A percentile compares a stretch with the other conserved stretches of the same genome.
Evolutionary conservation across 1,284 basidiomycete species (phyloP).

Genomic region (Ganoderma lucidum): DNA sequence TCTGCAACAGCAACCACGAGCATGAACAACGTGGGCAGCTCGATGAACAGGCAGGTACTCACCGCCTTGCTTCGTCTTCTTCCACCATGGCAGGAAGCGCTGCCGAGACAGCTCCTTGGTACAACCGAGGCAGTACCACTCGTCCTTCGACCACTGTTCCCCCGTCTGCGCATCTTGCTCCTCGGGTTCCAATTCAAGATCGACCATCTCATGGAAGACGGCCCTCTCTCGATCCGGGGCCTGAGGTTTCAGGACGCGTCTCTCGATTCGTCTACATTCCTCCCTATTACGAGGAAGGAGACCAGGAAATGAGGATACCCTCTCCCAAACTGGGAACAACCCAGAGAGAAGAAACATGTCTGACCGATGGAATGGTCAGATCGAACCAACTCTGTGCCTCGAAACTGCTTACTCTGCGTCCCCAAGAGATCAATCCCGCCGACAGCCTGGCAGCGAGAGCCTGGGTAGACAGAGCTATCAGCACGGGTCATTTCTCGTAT

Average conservation of each 20-base stretch:
- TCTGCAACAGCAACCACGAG: constrained; percentile 17
- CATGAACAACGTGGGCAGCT: neutral
- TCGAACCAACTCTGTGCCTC: neutral
- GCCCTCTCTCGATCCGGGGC: constrained; percentile 10
- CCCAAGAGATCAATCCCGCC: constrained; percentile 35
- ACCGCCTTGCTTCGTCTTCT: constrained; percentile 33
- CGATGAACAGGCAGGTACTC: constrained; percentile 8
- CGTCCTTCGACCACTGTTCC: constrained; percentile 35
- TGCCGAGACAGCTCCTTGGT: constrained; percentile 32
- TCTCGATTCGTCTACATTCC: constrained; percentile 20
- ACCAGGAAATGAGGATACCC: constrained; percentile 28
- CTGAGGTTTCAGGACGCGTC: neutral
- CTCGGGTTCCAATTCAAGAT: constrained; percentile 21
- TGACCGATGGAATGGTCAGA: constrained; percentile 14
- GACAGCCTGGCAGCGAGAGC: constrained; percentile 32
- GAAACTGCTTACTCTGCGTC: constrained; percentile 29
- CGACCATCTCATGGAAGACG: constrained; percentile 35
- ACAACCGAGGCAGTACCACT: constrained; percentile 41
- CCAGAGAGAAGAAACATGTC: constrained; percentile 36
- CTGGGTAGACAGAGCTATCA: constrained; percentile 17
- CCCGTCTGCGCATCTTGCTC: neutral
- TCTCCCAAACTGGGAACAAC: constrained; percentile 12
- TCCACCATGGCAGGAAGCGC: constrained; percentile 40
- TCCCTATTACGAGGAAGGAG: constrained; percentile 28
- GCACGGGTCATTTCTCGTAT: neutral